phyloP scores from a whole-genome alignment of 1,139 yeast genomes.

The Suhomyces taliae region DNA sequence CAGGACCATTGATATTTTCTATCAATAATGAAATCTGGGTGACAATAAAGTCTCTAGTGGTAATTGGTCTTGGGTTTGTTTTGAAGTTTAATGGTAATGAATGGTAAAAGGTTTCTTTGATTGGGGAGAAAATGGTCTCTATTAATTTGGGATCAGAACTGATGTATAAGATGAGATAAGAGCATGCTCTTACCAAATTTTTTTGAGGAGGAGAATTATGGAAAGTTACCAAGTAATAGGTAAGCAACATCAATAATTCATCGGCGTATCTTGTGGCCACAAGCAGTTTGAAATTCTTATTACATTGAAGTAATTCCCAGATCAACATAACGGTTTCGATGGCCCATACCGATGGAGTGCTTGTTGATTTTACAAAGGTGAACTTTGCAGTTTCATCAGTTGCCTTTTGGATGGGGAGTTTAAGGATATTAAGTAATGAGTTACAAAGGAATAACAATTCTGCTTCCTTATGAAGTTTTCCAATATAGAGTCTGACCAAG shows the following conservation, averaged over 20 bases:
- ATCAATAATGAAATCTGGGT: slow-evolving; percentile 50
- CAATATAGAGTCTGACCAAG: slow-evolving; percentile 50
- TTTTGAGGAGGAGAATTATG: slow-evolving; percentile 29
- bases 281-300: slow-evolving; percentile 50
- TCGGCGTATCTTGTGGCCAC: slow-evolving; percentile 50
- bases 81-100: slow-evolving; percentile 51
- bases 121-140: slow-evolving; percentile 41
- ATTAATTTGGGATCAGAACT: slow-evolving; percentile 50
- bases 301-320: slow-evolving; percentile 81
- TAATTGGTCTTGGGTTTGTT: slow-evolving; percentile 35
- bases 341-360: slow-evolving; percentile 50
- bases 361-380: slow-evolving; percentile 13
- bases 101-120: slow-evolving; percentile 40
- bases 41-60: slow-evolving; percentile 63
- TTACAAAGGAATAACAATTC: slow-evolving; percentile 52
- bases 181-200: slow-evolving; percentile 56
- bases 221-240: slow-evolving; percentile 58
- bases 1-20: slow-evolving; percentile 14
- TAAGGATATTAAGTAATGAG: slow-evolving; percentile 48
- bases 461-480: slow-evolving; percentile 52
- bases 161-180: slow-evolving; percentile 61
- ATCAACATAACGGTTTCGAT: slow-evolving; percentile 59
- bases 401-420: slow-evolving; percentile 36
- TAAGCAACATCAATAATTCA: slow-evolving; percentile 54
- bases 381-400: slow-evolving; percentile 21